Evolutionary conservation across 164 flowering plant species (phyloP).

Genomic region (Nelumbo lutea): DNA sequence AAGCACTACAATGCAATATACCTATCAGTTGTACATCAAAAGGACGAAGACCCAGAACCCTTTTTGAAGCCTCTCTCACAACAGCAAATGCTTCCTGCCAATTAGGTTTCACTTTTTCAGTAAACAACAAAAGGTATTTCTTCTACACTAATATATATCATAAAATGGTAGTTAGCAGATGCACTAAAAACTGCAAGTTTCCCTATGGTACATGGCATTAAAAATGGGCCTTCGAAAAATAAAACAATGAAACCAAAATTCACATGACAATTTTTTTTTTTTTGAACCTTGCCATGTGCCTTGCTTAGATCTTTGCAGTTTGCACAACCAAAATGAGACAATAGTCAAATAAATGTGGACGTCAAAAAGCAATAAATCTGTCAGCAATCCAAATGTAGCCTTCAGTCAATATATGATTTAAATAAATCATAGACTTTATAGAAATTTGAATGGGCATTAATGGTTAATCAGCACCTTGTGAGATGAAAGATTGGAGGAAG

Average conservation of each 20-base stretch:
- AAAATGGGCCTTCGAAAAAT: background rate
- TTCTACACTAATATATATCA: background rate
- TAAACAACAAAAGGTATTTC: slow-evolving; percentile 9
- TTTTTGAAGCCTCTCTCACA: slow-evolving; percentile 90
- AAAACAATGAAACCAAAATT: background rate
- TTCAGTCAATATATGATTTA: too few relatives aligned
- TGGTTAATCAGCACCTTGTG: too few relatives aligned
- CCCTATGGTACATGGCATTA: background rate
- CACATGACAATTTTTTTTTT: background rate
- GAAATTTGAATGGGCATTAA: too few relatives aligned
- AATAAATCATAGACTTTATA: too few relatives aligned
- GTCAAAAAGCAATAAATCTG: too few relatives aligned
- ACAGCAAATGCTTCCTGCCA: slow-evolving; percentile 97
- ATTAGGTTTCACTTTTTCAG: slow-evolving; percentile 14
- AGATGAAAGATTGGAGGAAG: too few relatives aligned
- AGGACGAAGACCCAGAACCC: slow-evolving; percentile 96
- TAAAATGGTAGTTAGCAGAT: background rate
- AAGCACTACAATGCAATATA: slow-evolving; percentile 12
- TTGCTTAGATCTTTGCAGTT: too few relatives aligned
- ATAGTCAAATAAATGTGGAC: too few relatives aligned
- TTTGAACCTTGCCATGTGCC: background rate
- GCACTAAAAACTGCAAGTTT: background rate
- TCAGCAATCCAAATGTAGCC: too few relatives aligned
- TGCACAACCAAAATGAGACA: too few relatives aligned
- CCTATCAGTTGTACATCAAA: slow-evolving; percentile 97